Percentiles rank a stretch among this genome's conserved stretches.
Conservation (phyloP, 2,329 filamentous ascomycete species). For the Diaporthe citrichinensis region DNA sequence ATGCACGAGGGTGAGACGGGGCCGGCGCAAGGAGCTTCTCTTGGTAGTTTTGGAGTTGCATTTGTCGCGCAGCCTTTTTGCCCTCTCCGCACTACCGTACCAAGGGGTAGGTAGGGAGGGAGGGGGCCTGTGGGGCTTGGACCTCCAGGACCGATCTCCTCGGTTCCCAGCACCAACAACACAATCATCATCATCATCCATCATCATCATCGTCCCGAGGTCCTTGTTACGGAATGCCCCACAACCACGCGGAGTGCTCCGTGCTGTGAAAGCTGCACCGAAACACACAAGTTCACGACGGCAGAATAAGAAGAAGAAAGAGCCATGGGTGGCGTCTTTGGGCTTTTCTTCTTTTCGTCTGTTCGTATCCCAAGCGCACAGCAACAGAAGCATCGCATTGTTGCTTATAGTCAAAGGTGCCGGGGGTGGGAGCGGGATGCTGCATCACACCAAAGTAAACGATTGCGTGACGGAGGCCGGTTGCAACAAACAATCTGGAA, state of each 20-base stretch:
- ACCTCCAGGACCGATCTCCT: constrained; percentile 2
- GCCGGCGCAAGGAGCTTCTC: constrained; percentile 35
- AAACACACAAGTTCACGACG: neutral
- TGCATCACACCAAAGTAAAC: constrained; percentile 23
- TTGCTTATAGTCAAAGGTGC: constrained; percentile 12
- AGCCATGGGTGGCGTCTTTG: neutral
- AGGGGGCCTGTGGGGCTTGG: neutral
- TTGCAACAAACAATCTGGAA: constrained; percentile 31
- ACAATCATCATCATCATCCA: neutral
- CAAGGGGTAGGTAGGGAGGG: neutral
- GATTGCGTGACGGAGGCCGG: constrained; percentile 36
- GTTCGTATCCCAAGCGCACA: constrained; percentile 12
- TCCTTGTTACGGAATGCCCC: constrained; percentile 18
- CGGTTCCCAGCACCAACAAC: constrained; percentile 14
- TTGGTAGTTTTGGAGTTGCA: constrained; percentile 32
- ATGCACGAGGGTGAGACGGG: constrained; percentile 40
- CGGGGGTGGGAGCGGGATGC: neutral
- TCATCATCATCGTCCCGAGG: constrained; percentile 20
- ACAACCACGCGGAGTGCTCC: constrained; percentile 14
- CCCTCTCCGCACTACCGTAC: constrained; percentile 19
- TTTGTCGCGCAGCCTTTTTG: constrained; percentile 17
- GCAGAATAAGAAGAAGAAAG: neutral
- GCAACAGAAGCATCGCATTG: constrained; percentile 22
- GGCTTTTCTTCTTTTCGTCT: neutral
- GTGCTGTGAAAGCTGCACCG: neutral